Percentiles rank a stretch among this genome's conserved stretches.
These are phyloP conservation scores for Pseudonitzschia delicatissima DNA, from an alignment of 108 stramenopile species.

Conservation along the genomic window DNA sequence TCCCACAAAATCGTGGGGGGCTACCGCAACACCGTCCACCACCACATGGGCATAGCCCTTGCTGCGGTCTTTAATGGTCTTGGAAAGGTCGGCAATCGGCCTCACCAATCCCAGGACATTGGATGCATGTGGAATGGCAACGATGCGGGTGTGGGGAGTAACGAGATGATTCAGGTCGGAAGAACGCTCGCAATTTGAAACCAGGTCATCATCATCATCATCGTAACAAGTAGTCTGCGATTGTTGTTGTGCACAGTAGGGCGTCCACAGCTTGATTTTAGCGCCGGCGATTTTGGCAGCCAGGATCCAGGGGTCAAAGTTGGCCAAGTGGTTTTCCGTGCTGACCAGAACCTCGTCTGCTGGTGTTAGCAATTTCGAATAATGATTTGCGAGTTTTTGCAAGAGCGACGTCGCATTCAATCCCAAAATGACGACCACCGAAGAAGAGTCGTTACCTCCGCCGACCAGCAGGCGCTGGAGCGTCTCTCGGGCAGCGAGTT, in stretches of 20 bases:
- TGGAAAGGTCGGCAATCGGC: conserved; percentile 40
- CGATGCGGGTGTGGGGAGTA: conserved; percentile 48
- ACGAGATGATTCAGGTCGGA: conserved; percentile 44
- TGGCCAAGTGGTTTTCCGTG: conserved; percentile 79
- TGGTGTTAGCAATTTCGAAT: conserved; percentile 25
- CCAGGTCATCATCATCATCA: not conserved
- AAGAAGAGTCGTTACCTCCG: conserved; percentile 10
- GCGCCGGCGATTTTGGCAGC: conserved; percentile 47
- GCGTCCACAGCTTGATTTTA: conserved; percentile 61
- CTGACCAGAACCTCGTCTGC: conserved; percentile 76
- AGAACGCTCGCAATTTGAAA: not conserved
- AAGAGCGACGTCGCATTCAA: conserved; percentile 73
- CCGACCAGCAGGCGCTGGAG: conserved; percentile 40
- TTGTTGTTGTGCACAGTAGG: conserved; percentile 9
- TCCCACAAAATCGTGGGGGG: conserved; percentile 58
- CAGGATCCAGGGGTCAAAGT: conserved; percentile 72
- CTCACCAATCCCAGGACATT: conserved; percentile 76
- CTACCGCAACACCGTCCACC: conserved; percentile 84
- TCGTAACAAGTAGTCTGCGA: too few species aligned
- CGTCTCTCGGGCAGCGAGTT: conserved; percentile 46
- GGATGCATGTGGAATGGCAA: conserved; percentile 75
- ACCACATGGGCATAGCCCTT: conserved; percentile 54
- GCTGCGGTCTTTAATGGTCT: conserved; percentile 30
- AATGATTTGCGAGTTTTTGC: conserved; percentile 43
- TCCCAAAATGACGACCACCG: conserved; percentile 44